These are phyloP conservation scores for Grifola frondosa DNA, from an alignment of 1,284 basidiomycete species.

Conservation along the genomic window DNA sequence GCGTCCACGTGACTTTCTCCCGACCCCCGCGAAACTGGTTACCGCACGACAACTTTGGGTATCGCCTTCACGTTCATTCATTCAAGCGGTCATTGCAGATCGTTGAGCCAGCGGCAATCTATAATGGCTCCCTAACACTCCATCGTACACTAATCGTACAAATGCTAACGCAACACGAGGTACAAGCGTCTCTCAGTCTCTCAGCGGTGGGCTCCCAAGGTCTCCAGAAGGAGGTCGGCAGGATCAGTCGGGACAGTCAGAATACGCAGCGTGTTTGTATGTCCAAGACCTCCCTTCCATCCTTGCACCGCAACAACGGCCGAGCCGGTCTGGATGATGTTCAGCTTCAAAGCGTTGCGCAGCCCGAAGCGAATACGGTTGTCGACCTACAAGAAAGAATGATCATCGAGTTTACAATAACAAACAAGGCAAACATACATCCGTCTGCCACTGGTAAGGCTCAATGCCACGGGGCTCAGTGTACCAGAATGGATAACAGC, in stretches of 20 bases:
- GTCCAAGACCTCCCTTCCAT: slow-evolving; percentile 97
- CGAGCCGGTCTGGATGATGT: slow-evolving; percentile 87
- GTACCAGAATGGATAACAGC: slow-evolving; percentile 98
- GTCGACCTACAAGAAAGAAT: slow-evolving; percentile 57
- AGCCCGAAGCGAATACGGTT: slow-evolving; percentile 91
- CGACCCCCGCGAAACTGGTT: too few relatives aligned
- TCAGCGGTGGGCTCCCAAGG: slow-evolving; percentile 47
- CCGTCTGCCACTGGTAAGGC: slow-evolving; percentile 94
- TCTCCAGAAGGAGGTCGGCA: slow-evolving; percentile 80
- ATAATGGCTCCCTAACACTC: too few relatives aligned
- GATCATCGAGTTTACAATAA: slow-evolving; percentile 25
- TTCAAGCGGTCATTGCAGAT: too few relatives aligned
- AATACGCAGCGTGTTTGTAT: slow-evolving; percentile 84
- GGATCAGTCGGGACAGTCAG: slow-evolving; percentile 83
- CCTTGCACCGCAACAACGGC: slow-evolving; percentile 97
- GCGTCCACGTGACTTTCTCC: slow-evolving; percentile 12
- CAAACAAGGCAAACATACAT: slow-evolving; percentile 57
- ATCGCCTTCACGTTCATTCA: too few relatives aligned
- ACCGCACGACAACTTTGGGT: too few relatives aligned
- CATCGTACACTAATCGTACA: slow-evolving; percentile 19
- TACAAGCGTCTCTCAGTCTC: too few relatives aligned
- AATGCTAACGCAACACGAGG: too few relatives aligned
- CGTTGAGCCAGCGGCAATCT: too few relatives aligned
- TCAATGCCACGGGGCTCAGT: slow-evolving; percentile 87
- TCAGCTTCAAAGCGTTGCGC: slow-evolving; percentile 82